Evolutionary conservation across 805 yeast species (phyloP).

Genomic region (Candida gorgasii): DNA sequence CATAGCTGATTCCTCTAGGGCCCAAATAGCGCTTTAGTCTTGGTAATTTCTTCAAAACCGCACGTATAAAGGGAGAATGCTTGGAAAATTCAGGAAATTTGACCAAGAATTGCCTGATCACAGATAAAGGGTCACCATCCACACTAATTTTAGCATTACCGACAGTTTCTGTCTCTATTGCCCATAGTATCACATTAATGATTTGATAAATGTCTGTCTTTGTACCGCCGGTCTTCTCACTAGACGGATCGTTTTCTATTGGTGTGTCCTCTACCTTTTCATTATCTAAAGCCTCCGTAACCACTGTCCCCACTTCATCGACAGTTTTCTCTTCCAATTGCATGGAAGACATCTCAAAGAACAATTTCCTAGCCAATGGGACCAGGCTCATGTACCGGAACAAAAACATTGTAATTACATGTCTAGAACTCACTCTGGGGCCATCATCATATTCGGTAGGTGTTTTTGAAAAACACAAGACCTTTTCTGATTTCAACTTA

Average conservation of each 20-base stretch:
- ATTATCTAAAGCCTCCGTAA: too few species aligned
- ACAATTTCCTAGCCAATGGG: slow-evolving; percentile 13
- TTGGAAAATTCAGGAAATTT: slow-evolving; percentile 8
- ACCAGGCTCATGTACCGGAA: slow-evolving; percentile 13
- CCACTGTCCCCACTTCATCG: too few species aligned
- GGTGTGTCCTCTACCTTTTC: too few species aligned
- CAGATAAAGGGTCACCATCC: neutral
- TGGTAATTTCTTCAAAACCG: slow-evolving; percentile 19
- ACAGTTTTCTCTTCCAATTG: neutral
- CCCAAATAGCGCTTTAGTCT: slow-evolving; percentile 25
- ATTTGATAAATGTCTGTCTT: too few species aligned
- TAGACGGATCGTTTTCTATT: neutral
- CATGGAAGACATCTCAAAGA: slow-evolving; percentile 9
- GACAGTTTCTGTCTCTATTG: too few species aligned
- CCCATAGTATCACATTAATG: too few species aligned
- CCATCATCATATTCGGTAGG: too few species aligned
- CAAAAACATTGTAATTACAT: slow-evolving; percentile 10
- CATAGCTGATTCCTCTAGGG: too few species aligned
- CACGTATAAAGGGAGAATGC: neutral
- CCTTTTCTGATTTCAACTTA: slow-evolving; percentile 1
- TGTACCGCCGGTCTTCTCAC: too few species aligned
- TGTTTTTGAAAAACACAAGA: too few species aligned
- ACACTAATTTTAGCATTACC: too few species aligned
- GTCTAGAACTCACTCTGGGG: slow-evolving; percentile 2
- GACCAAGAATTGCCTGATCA: neutral